A percentile compares a stretch with the other conserved stretches of the same genome.
Conservation (phyloP, 2,329 filamentous ascomycete genomes). For the Zasmidium angulare region DNA sequence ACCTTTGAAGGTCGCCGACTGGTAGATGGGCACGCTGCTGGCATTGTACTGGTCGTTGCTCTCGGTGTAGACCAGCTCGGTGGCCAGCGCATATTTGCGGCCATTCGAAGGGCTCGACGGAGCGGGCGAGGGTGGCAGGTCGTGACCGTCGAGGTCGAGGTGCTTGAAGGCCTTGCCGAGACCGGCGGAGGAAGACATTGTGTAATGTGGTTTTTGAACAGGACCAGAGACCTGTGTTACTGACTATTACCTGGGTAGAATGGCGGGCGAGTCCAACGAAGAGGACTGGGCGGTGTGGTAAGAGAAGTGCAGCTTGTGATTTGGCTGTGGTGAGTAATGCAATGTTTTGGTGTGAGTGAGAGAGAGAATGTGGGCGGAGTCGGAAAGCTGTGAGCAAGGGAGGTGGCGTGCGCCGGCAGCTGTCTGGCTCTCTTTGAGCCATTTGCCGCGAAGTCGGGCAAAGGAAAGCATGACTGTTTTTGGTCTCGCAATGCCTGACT, state of each 20-base stretch:
- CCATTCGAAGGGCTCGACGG: conserved; percentile 86
- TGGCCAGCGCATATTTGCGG: conserved; percentile 87
- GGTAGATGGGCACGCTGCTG: conserved; percentile 95
- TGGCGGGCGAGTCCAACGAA: conserved; percentile 25
- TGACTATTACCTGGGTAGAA: conserved; percentile 26
- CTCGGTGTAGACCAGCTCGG: conserved; percentile 95
- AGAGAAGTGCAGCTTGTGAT: neutral
- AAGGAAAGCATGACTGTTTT: too few relatives aligned
- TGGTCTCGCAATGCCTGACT: too few relatives aligned
- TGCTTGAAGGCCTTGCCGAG: conserved; percentile 46
- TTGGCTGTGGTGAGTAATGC: too few relatives aligned
- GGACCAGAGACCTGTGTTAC: conserved; percentile 34
- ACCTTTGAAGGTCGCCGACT: conserved; percentile 97
- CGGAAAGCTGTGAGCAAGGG: too few relatives aligned
- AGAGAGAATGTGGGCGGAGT: too few relatives aligned
- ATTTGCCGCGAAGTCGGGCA: too few relatives aligned
- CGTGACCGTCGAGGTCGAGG: conserved; percentile 78
- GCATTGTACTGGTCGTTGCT: conserved; percentile 95
- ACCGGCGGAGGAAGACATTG: conserved; percentile 27
- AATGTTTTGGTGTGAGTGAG: too few relatives aligned
- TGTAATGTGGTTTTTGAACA: conserved; percentile 29
- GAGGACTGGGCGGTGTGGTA: neutral
- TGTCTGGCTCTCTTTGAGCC: too few relatives aligned
- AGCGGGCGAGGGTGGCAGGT: conserved; percentile 86
- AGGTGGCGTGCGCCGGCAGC: too few relatives aligned